phyloP scores from a whole-genome alignment of 2,329 filamentous ascomycete genomes.

The Mariannaea elegans region DNA sequence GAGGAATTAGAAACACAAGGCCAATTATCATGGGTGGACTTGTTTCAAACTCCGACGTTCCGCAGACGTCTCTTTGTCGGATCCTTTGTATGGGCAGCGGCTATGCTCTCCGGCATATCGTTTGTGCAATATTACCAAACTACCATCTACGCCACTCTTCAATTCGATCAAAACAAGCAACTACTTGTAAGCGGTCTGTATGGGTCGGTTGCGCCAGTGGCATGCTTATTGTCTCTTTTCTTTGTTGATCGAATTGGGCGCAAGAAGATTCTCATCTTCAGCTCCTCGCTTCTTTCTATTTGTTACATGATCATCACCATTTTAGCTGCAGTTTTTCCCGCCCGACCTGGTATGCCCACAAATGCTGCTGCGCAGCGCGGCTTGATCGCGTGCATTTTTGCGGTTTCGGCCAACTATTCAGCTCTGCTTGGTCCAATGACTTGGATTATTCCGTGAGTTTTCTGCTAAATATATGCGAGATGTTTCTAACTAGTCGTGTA shows the following conservation, averaged over 20 bases:
- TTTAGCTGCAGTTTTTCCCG: conserved; percentile 48
- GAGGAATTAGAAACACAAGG: conserved; percentile 43
- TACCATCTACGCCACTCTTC: conserved; percentile 51
- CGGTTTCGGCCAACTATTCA: conserved; percentile 45
- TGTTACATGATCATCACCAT: conserved; percentile 52
- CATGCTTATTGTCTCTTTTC: conserved; percentile 49
- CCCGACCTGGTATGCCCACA: conserved; percentile 46
- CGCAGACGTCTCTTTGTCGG: conserved; percentile 50
- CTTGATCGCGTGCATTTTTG: conserved; percentile 52
- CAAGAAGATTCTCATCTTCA: conserved; percentile 48
- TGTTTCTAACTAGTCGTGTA: conserved; percentile 5
- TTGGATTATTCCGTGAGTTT: conserved; percentile 52
- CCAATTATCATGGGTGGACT: conserved; percentile 43
- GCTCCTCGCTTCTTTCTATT: conserved; percentile 46
- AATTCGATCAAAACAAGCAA: conserved; percentile 47
- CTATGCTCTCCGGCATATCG: conserved; percentile 52
- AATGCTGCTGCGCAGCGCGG: conserved; percentile 49
- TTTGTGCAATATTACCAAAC: conserved; percentile 56
- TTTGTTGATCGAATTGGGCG: conserved; percentile 50
- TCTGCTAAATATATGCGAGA: accelerated
- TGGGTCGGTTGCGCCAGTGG: conserved; percentile 48
- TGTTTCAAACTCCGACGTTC: conserved; percentile 46
- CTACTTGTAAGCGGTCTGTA: conserved; percentile 52
- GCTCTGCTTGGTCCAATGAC: conserved; percentile 52
- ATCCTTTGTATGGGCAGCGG: conserved; percentile 51